Percentiles rank a stretch among this genome's conserved stretches.
Conservation (phyloP, 108 stramenopile genomes). For the Mediolabrus comicus region DNA sequence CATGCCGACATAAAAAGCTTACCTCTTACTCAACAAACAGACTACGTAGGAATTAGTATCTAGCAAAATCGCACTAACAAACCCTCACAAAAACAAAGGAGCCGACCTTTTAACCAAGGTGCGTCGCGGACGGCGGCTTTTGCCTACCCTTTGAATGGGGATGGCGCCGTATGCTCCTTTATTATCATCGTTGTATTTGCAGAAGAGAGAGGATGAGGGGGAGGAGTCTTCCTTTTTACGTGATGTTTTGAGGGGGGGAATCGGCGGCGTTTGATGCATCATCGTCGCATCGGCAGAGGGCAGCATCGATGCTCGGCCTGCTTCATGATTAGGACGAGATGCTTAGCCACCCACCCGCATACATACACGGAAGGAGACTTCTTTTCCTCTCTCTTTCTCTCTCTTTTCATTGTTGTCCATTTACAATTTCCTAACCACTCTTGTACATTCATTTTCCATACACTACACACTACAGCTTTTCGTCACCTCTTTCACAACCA, state of each 20-base stretch:
- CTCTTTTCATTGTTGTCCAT: neutral
- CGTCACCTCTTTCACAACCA: constrained; percentile 32
- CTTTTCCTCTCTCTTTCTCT: neutral
- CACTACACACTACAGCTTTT: neutral
- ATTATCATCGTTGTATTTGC: neutral
- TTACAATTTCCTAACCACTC: constrained; percentile 4
- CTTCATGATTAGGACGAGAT: too few relatives aligned
- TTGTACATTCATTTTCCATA: neutral
- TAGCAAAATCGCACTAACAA: neutral
- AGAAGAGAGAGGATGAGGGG: neutral
- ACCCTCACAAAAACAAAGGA: neutral
- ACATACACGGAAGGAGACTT: neutral
- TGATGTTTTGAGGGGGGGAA: neutral
- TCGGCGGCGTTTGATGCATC: neutral
- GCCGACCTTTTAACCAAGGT: constrained; percentile 22
- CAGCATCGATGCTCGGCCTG: too few relatives aligned
- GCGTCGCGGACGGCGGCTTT: constrained; percentile 49
- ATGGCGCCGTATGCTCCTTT: constrained; percentile 32
- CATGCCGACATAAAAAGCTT: too few relatives aligned
- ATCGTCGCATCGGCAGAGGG: neutral
- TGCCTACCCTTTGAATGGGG: constrained; percentile 10
- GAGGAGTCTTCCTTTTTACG: neutral
- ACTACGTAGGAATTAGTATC: neutral
- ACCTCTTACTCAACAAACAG: too few relatives aligned
- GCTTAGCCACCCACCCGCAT: neutral